Evolutionary conservation across 768 basidiomycete species (phyloP).

Genomic region (Mycena sanguinolenta): DNA sequence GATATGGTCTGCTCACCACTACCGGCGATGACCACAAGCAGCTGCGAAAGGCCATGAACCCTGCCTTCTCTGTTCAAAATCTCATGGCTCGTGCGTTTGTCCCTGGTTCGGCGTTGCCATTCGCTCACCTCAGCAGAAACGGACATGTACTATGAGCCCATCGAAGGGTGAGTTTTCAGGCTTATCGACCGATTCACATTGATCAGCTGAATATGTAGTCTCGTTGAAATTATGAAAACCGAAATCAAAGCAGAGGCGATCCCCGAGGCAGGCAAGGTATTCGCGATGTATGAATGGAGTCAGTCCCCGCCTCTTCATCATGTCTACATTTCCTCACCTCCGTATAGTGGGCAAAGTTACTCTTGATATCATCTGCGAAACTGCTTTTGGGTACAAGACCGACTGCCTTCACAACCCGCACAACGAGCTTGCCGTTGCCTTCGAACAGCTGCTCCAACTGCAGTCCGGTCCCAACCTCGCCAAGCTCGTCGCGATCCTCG

Average conservation of each 20-base stretch:
- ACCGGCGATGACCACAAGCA: conserved; percentile 63
- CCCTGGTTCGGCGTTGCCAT: not conserved
- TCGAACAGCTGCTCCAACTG: conserved; percentile 55
- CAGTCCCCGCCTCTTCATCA: conserved; percentile 37
- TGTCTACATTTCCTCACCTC: not conserved
- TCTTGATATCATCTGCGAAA: conserved; percentile 65
- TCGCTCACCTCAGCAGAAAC: conserved; percentile 47
- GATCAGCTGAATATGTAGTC: conserved; percentile 36
- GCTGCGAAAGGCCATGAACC: conserved; percentile 66
- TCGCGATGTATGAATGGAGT: conserved; percentile 60
- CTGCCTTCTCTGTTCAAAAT: conserved; percentile 63
- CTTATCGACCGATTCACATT: too few relatives aligned
- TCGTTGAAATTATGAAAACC: conserved; percentile 53
- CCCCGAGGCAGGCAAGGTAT: conserved; percentile 44
- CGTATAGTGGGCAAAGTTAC: conserved; percentile 63
- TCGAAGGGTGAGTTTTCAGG: conserved; percentile 51
- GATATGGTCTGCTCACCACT: conserved; percentile 62
- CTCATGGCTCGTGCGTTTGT: conserved; percentile 52
- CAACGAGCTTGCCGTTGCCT: conserved; percentile 63
- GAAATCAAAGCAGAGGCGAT: conserved; percentile 44
- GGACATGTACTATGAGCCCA: conserved; percentile 62
- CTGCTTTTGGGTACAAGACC: conserved; percentile 62
- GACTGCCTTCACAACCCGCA: conserved; percentile 60
- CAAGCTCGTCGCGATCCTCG: conserved; percentile 49
- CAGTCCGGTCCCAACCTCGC: conserved; percentile 57